phyloP scores from a whole-genome alignment of 1,284 basidiomycete species.

The Ganoderma boninense region DNA sequence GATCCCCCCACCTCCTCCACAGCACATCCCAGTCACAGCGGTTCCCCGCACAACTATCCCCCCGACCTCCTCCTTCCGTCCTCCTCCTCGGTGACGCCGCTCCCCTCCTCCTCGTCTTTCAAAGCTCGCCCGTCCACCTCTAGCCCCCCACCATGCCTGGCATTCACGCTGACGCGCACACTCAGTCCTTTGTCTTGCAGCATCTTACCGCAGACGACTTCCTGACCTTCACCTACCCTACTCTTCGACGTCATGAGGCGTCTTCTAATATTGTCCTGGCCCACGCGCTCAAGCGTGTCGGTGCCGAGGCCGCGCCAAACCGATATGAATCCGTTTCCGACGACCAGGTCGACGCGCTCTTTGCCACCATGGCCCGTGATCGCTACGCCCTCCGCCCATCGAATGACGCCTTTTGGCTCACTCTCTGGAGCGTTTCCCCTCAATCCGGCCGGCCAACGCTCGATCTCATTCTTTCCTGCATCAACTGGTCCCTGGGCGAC shows the following conservation, averaged over 20 bases:
- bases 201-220: slow-evolving; percentile 53
- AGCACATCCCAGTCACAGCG: slow-evolving; percentile 13
- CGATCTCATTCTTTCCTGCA: slow-evolving; percentile 58
- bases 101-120: not conserved
- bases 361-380: slow-evolving; percentile 33
- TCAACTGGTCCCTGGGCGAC: slow-evolving; percentile 51
- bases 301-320: slow-evolving; percentile 47
- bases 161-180: slow-evolving; percentile 36
- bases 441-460: slow-evolving; percentile 44
- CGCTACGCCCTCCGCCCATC: slow-evolving; percentile 32
- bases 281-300: slow-evolving; percentile 55
- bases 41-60: slow-evolving; percentile 9
- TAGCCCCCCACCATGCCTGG: slow-evolving; percentile 41
- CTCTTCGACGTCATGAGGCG: slow-evolving; percentile 52
- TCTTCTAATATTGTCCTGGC: slow-evolving; percentile 62
- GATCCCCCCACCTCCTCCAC: slow-evolving; percentile 3
- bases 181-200: slow-evolving; percentile 48
- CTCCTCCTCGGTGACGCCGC: slow-evolving; percentile 3
- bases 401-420: slow-evolving; percentile 55
- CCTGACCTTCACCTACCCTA: slow-evolving; percentile 51
- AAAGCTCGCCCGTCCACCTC: slow-evolving; percentile 4
- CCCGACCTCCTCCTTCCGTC: not conserved
- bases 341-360: slow-evolving; percentile 43
- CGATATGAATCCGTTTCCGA: slow-evolving; percentile 48
- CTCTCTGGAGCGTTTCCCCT: slow-evolving; percentile 51